These are phyloP conservation scores for Cystobasidium onofrii DNA, from an alignment of 768 basidiomycete genomes.

Conservation along the genomic window DNA sequence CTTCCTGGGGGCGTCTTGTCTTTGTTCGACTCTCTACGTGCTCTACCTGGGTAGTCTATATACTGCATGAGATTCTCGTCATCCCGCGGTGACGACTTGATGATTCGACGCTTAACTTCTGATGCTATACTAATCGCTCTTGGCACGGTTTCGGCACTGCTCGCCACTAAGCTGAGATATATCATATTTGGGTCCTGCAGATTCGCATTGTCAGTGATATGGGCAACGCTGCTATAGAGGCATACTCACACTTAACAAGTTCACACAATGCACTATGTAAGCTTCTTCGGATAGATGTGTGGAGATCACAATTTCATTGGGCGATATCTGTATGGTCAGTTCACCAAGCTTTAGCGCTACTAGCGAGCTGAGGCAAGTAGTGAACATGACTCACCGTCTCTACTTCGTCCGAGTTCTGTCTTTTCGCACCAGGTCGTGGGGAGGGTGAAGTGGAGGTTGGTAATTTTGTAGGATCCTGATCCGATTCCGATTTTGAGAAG, in stretches of 20 bases:
- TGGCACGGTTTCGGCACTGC: background rate
- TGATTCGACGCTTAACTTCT: constrained; percentile 4
- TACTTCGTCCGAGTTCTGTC: constrained; percentile 1
- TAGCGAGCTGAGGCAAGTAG: background rate
- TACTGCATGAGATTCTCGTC: constrained; percentile 19
- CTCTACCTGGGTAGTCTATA: constrained; percentile 25
- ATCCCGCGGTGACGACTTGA: background rate
- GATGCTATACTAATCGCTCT: constrained; percentile 11
- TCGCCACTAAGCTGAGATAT: constrained; percentile 10
- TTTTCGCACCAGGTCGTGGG: background rate
- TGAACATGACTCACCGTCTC: constrained; percentile 7
- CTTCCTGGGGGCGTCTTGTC: constrained; percentile 17
- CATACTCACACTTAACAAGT: constrained; percentile 11
- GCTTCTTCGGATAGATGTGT: constrained; percentile 13
- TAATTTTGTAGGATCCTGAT: background rate
- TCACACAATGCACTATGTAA: constrained; percentile 16
- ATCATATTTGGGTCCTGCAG: constrained; percentile 23
- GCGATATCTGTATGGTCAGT: background rate
- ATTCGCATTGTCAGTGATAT: background rate
- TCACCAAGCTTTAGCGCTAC: background rate
- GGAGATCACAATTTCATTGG: constrained; percentile 25
- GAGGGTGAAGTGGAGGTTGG: background rate
- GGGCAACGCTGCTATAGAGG: background rate
- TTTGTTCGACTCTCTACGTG: constrained; percentile 3
- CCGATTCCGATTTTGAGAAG: background rate